Evolutionary conservation across 345 rosid species (phyloP).

Genomic region (Arabidopsis arenosa): DNA sequence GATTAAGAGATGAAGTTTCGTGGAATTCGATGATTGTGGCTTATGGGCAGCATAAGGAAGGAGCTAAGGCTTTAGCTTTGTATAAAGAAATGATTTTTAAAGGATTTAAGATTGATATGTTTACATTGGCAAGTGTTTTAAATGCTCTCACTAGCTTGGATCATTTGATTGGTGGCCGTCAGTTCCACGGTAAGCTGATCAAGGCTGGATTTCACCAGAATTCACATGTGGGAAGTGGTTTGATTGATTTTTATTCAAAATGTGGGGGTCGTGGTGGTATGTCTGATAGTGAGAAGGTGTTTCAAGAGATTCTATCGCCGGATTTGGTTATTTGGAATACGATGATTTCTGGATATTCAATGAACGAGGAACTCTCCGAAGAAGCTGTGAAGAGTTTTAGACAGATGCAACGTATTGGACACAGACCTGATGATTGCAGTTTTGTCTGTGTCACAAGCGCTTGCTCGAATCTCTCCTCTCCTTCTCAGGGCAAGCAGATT

Average conservation of each 20-base stretch:
- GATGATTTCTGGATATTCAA: slow-evolving; percentile 83
- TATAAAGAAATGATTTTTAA: slow-evolving; percentile 66
- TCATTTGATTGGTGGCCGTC: slow-evolving; percentile 70
- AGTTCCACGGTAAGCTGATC: slow-evolving; percentile 72
- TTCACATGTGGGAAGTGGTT: slow-evolving; percentile 84
- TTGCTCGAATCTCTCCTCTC: slow-evolving; percentile 75
- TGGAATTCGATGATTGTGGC: slow-evolving; percentile 97
- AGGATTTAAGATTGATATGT: slow-evolving; percentile 71
- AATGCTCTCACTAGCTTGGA: slow-evolving; percentile 67
- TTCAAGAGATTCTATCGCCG: slow-evolving; percentile 61
- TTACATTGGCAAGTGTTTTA: slow-evolving; percentile 80
- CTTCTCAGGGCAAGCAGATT: slow-evolving; percentile 80
- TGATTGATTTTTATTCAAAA: slow-evolving; percentile 87
- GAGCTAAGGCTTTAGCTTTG: slow-evolving; percentile 64
- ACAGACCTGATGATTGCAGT: slow-evolving; percentile 83
- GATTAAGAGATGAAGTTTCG: slow-evolving; percentile 73
- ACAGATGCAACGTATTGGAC: slow-evolving; percentile 66
- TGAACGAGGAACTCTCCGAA: slow-evolving; percentile 64
- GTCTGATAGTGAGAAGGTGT: slow-evolving; percentile 66
- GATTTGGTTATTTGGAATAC: slow-evolving; percentile 95
- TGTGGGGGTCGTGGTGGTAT: slow-evolving; percentile 58
- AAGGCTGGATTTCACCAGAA: slow-evolving; percentile 74
- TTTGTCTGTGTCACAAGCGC: slow-evolving; percentile 81
- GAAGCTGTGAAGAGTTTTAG: slow-evolving; percentile 73
- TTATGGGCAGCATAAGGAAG: slow-evolving; percentile 80